phyloP scores from a whole-genome alignment of 164 flowering plant species.

The Cinnamomum chago region DNA sequence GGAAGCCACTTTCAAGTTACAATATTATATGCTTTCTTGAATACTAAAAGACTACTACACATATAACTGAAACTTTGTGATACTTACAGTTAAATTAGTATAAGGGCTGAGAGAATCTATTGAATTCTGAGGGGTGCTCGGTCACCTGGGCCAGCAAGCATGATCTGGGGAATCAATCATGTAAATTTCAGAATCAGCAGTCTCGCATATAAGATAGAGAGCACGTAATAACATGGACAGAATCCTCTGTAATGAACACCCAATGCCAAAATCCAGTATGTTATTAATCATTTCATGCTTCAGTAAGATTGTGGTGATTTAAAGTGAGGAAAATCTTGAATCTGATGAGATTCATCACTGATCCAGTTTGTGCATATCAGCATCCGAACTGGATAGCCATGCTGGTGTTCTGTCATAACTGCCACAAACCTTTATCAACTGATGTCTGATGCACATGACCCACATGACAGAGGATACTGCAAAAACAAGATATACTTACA shows the following conservation, averaged over 20 bases:
- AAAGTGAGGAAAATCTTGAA: background rate
- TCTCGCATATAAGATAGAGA: background rate
- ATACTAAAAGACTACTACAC: background rate
- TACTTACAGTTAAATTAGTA: constrained; percentile 29
- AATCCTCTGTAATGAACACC: background rate
- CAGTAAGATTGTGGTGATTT: background rate
- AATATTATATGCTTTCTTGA: background rate
- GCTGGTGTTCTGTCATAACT: background rate
- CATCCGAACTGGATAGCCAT: background rate
- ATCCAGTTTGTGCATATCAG: too few relatives aligned
- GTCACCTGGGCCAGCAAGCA: constrained; percentile 82
- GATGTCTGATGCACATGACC: background rate
- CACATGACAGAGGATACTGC: background rate
- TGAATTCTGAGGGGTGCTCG: constrained; percentile 36
- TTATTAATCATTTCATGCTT: background rate
- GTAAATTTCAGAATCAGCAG: background rate
- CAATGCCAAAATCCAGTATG: too few relatives aligned
- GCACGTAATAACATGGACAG: background rate
- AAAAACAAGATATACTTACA: constrained; percentile 42
- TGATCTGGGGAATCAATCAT: constrained; percentile 39
- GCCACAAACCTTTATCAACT: background rate
- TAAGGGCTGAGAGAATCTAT: constrained; percentile 13
- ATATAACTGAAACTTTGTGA: constrained; percentile 4
- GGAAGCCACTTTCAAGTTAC: background rate
- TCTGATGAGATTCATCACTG: background rate